Evolutionary conservation across 371 early-diverging fungal genomes (phyloP), one percentile per base, ranked within the genome.

Genomic region (Mortierella sp.): DNA sequence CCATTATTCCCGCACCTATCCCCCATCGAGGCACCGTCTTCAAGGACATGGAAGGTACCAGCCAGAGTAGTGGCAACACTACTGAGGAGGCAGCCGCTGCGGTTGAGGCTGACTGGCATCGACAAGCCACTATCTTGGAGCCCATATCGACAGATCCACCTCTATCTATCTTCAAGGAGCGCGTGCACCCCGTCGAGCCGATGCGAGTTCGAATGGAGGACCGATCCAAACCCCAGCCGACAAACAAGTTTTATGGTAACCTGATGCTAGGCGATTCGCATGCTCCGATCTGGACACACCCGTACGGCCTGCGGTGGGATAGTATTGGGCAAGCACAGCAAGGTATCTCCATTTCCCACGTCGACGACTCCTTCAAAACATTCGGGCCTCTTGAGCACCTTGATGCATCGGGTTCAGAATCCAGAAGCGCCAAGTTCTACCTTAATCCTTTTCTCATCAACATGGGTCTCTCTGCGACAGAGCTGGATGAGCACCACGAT

Each of bases 301-400:
- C 85, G 1, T 83, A 83, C 50, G 85, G 85, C n/a, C 71, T 84
- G n/a, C 85, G 85, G 21, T 84, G 85, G 85, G 85, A 84, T 48
- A 75, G 76, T 40, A 51, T 19, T 9, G 74, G 55, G 13, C n/a
- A 54, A 11, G 31, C 26, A 0, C 81, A 80, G n/a, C 76, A 80
- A 0, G 85, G 81, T 3, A 54, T 84, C 13, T 72, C 59, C 6
- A 81, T 84, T 34, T 84, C 85, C 3, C 85, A 84, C 48, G 73
- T 84, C 26, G 85, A 84, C 43, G 81, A 84, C 31, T 69, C 57
- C 19, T 46, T 57, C 53, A 84, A 84, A 51, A 53, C 76, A 6
- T 80, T 81, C 28, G 85, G 85, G 13, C 81, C 85, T 73, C 71
- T 21, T 34, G 50, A 37, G 40, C 9, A 34, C 1, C 3, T 37